These are phyloP conservation scores for Linnemannia elongata DNA, from an alignment of 192 early-diverging fungal species.

Conservation along the genomic window DNA sequence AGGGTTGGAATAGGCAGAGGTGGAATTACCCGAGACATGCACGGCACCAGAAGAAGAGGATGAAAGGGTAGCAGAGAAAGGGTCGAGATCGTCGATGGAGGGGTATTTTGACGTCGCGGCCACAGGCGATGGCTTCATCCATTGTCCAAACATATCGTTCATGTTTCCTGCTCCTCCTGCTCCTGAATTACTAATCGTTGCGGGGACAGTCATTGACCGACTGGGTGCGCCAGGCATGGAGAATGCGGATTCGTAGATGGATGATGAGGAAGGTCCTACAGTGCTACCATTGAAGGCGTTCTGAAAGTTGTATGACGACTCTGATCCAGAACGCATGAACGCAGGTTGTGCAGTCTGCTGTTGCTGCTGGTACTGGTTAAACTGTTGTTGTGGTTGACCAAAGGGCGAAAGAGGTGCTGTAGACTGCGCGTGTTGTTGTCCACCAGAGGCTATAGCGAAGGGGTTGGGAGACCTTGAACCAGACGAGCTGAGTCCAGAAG, in stretches of 20 bases:
- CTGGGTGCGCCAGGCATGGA: constrained; percentile 17
- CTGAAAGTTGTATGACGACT: constrained; percentile 19
- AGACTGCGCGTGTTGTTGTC: background rate
- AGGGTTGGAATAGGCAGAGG: constrained; percentile 23
- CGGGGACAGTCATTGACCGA: constrained; percentile 37
- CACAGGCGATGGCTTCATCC: constrained; percentile 32
- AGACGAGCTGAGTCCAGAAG: constrained; percentile 1
- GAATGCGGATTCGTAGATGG: constrained; percentile 26
- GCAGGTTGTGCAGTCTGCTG: background rate
- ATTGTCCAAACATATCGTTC: constrained; percentile 51
- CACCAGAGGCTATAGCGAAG: constrained; percentile 15
- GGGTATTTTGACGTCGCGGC: constrained; percentile 39
- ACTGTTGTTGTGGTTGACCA: constrained; percentile 10
- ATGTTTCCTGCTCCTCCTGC: background rate
- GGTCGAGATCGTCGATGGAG: constrained; percentile 44
- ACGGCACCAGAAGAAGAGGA: background rate
- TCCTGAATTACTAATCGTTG: background rate
- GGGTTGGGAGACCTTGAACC: constrained; percentile 30
- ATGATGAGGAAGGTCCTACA: constrained; percentile 6
- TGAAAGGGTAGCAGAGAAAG: constrained; percentile 19
- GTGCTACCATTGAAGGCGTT: background rate
- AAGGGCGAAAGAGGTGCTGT: background rate
- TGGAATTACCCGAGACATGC: background rate
- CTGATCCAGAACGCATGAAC: constrained; percentile 19
- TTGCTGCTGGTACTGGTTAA: background rate